Conservation (phyloP, 2,329 filamentous ascomycete genomes). For the Pseudocercospora vitis region DNA sequence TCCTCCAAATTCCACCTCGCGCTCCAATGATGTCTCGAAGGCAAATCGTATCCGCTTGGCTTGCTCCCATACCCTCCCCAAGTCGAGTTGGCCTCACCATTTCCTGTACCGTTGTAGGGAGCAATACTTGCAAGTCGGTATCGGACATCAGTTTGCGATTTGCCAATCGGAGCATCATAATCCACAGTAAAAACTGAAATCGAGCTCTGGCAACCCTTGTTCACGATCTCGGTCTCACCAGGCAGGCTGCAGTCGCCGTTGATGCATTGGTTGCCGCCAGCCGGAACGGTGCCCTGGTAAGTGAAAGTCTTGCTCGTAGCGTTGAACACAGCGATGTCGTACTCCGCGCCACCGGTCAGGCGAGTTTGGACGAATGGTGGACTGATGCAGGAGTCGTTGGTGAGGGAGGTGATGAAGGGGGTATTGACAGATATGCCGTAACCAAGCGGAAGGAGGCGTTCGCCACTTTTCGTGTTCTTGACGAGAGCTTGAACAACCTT, state of each 20-base stretch:
- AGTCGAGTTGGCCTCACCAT: conserved; percentile 1
- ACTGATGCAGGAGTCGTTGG: conserved; percentile 42
- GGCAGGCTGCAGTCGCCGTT: conserved; percentile 55
- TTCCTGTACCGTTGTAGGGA: conserved; percentile 15
- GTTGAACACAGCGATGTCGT: conserved; percentile 50
- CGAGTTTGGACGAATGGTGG: conserved; percentile 51
- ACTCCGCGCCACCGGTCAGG: conserved; percentile 52
- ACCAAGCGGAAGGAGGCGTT: conserved; percentile 47
- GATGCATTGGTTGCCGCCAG: conserved; percentile 44
- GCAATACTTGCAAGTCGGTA: conserved; percentile 13
- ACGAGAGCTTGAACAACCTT: conserved; percentile 50
- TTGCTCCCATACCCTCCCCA: not conserved
- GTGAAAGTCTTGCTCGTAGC: conserved; percentile 47
- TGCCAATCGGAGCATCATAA: conserved; percentile 48
- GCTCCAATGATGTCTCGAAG: conserved; percentile 18
- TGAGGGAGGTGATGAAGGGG: conserved; percentile 45
- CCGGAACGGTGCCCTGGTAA: conserved; percentile 43
- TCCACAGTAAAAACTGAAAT: conserved; percentile 54
- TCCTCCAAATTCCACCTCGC: conserved; percentile 21
- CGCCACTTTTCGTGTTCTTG: conserved; percentile 36
- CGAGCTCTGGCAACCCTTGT: conserved; percentile 42
- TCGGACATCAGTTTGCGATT: conserved; percentile 25
- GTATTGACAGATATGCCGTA: conserved; percentile 56
- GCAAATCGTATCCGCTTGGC: not conserved
- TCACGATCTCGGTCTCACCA: conserved; percentile 52